These are phyloP conservation scores for Citrullus amarus DNA, from an alignment of 306 rosid genomes.

Conservation along the genomic window DNA sequence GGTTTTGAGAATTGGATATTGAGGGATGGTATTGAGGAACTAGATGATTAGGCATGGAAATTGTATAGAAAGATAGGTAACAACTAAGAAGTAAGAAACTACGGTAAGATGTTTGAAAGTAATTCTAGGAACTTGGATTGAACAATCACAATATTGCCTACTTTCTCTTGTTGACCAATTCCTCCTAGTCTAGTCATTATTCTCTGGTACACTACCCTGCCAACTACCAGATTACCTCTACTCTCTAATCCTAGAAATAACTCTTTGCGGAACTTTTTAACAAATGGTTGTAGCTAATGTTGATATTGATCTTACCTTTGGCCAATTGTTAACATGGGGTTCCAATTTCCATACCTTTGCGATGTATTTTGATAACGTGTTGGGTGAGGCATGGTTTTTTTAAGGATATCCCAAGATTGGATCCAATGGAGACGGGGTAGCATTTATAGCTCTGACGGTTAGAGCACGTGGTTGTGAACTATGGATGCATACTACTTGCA, in stretches of 20 bases:
- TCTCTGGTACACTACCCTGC: not conserved
- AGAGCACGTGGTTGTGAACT: not conserved
- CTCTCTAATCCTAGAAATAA: not conserved
- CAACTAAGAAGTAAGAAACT: not conserved
- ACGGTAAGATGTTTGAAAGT: not conserved
- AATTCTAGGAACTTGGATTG: not conserved
- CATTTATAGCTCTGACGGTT: not conserved
- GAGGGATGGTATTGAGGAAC: not conserved
- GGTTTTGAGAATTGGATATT: not conserved
- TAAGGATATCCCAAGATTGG: not conserved
- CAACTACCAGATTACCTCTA: not conserved
- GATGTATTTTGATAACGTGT: not conserved
- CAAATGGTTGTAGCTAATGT: not conserved
- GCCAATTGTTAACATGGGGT: not conserved
- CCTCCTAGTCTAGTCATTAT: not conserved
- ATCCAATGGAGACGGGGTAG: not conserved
- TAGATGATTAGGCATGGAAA: not conserved
- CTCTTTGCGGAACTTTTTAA: not conserved
- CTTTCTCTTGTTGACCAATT: not conserved
- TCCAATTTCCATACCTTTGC: not conserved
- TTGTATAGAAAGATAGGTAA: not conserved
- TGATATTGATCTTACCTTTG: not conserved
- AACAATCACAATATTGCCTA: not conserved
- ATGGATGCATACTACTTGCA: not conserved
- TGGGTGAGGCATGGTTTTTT: not conserved